Evolutionary conservation across 2,329 filamentous ascomycete species (phyloP), one percentile per base, ranked within the genome.

Genomic region (Proliferodiscus dingleyae): DNA sequence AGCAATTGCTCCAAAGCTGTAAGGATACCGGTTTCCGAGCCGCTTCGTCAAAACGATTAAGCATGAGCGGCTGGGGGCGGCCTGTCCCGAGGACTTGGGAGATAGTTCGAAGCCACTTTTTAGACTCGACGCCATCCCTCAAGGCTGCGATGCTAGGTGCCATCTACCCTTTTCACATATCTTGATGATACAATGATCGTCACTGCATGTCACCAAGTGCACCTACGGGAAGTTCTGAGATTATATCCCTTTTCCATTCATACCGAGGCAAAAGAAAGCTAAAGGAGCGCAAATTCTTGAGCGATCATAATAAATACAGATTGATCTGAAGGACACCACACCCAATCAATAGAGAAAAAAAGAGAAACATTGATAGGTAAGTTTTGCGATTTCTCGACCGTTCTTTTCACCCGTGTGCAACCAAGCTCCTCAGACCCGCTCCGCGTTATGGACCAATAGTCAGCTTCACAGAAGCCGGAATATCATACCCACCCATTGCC

Each of bases 221-320:
- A 37, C 11, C 3, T 22, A 19, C 10, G 13, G 16, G 23, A 4
- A 10, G 18, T 10, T 10, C 41, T 51, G 56, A 57, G 54, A 58
- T 45, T 47, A 48, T 46, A 48, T 47, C 52, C 55, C 47, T 46
- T 58, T 60, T 59, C 50, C 49, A 53, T 58, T 61, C 55, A 48
- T 56, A 49, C 56, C 49, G 53, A 56, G 58, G 41, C 36, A 54
- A 57, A 57, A 32, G 47, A 49, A 41, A 53, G 51, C 51, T 55
- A 43, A 59, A 54, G 46, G 54, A 56, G 54, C 52, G 53, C 46
- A 52, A 56, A 56, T 41, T 55, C 49, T 55, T 48, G 50, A 60
- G 55, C 58, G 55, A 61, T 56, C 55, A 37, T 61, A 61, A 58
- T 61, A 59, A 59, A 54, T 61, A 59, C 57, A 61, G 57, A 54